Evolutionary conservation across 1,284 basidiomycete genomes (phyloP).

Genomic region (Apiotrichum porosum): DNA sequence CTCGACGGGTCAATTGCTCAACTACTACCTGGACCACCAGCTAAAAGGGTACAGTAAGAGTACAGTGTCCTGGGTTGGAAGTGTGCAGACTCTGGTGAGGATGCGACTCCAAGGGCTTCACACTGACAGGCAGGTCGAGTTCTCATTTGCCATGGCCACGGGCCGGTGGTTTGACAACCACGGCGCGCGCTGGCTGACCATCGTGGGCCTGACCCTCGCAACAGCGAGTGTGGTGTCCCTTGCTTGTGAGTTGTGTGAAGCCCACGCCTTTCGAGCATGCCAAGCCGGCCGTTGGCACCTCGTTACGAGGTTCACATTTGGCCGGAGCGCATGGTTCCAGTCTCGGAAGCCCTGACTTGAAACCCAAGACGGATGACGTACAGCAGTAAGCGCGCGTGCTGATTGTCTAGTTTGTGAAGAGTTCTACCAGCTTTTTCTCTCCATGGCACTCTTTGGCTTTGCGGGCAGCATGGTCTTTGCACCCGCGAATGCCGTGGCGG

Average conservation of each 20-base stretch:
- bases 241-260: slow-evolving; percentile 19
- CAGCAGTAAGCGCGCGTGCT: neutral
- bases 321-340: too few species aligned
- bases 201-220: slow-evolving; percentile 24
- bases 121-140: too few species aligned
- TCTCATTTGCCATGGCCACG: slow-evolving; percentile 30
- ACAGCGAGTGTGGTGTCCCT: slow-evolving; percentile 29
- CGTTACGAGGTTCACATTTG: too few species aligned
- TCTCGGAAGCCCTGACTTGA: too few species aligned
- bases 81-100: slow-evolving; percentile 30
- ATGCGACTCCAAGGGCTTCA: too few species aligned
- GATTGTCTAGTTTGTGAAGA: slow-evolving; percentile 26
- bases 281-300: too few species aligned
- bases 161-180: slow-evolving; percentile 43
- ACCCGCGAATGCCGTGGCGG: slow-evolving; percentile 36
- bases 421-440: slow-evolving; percentile 42
- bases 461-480: slow-evolving; percentile 36
- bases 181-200: slow-evolving; percentile 27
- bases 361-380: too few species aligned
- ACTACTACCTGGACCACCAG: slow-evolving; percentile 39
- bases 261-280: too few species aligned
- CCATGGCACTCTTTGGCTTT: slow-evolving; percentile 33
- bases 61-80: slow-evolving; percentile 30
- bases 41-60: slow-evolving; percentile 31
- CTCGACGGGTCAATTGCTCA: slow-evolving; percentile 37